phyloP scores from a whole-genome alignment of 164 flowering plant genomes.

The Akebia trifoliata region DNA sequence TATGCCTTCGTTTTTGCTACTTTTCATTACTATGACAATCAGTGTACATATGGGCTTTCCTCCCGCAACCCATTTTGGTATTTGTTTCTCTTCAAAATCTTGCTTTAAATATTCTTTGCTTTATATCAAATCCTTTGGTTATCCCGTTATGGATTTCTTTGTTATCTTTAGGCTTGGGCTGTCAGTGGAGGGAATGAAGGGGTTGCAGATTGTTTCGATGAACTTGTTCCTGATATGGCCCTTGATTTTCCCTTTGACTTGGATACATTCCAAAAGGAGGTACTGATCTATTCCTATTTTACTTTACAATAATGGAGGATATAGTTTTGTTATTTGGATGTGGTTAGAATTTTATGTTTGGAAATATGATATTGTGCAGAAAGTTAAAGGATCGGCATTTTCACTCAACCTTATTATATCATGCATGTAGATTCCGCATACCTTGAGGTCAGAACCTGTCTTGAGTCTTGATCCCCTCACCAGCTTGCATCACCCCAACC shows the following conservation, averaged over 20 bases:
- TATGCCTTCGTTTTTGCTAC: background rate
- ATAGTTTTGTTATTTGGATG: background rate
- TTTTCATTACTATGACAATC: background rate
- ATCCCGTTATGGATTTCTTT: background rate
- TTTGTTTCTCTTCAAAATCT: background rate
- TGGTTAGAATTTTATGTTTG: background rate
- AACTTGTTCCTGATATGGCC: conserved; percentile 97
- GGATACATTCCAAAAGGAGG: conserved; percentile 94
- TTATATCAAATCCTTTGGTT: conserved; percentile 7
- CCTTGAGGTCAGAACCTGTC: too few relatives aligned
- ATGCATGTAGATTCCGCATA: too few relatives aligned
- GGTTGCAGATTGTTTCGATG: conserved; percentile 61
- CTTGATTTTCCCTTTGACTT: conserved; percentile 90
- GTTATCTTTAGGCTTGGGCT: conserved; percentile 70
- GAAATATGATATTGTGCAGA: background rate
- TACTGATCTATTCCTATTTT: conserved; percentile 17
- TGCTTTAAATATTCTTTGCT: background rate
- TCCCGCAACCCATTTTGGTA: background rate
- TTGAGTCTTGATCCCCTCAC: too few relatives aligned
- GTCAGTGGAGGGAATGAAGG: conserved; percentile 46
- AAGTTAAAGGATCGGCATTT: background rate
- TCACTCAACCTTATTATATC: background rate
- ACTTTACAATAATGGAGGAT: background rate
- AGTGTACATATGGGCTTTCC: background rate
- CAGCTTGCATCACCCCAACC: too few relatives aligned